These are phyloP conservation scores for Dioscorea cayenensis DNA, from an alignment of 116 monocot species.

Conservation along the genomic window DNA sequence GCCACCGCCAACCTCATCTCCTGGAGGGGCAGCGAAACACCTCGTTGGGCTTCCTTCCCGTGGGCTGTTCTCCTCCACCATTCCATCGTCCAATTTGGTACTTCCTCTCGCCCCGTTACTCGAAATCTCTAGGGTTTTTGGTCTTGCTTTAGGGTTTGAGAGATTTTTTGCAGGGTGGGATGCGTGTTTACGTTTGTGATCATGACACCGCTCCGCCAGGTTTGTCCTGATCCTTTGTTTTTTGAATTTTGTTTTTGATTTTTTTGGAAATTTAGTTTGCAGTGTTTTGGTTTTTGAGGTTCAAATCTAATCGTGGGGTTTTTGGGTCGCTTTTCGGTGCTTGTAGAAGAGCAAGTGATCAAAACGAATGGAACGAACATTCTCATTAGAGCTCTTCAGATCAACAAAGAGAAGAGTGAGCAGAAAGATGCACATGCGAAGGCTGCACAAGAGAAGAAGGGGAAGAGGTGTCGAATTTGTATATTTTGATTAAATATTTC, in stretches of 20 bases:
- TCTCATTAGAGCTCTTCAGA: slow-evolving; percentile 73
- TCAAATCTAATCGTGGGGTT: not conserved
- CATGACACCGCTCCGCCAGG: slow-evolving; percentile 72
- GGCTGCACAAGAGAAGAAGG: slow-evolving; percentile 37
- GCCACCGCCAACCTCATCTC: not conserved
- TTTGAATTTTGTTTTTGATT: not conserved
- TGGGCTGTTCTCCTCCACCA: slow-evolving; percentile 45
- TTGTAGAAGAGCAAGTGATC: slow-evolving; percentile 78
- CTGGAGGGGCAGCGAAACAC: slow-evolving; percentile 22
- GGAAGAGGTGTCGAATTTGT: slow-evolving; percentile 48
- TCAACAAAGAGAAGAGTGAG: slow-evolving; percentile 65
- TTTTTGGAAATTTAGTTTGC: not conserved
- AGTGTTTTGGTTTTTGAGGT: not conserved
- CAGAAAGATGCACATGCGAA: slow-evolving; percentile 37
- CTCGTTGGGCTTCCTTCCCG: slow-evolving; percentile 56
- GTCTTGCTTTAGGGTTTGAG: not conserved
- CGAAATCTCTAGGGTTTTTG: not conserved
- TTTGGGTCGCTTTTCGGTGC: not conserved
- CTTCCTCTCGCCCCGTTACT: not conserved
- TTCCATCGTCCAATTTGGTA: slow-evolving; percentile 38
- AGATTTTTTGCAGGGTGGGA: slow-evolving; percentile 28
- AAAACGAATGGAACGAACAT: slow-evolving; percentile 79
- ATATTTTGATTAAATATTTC: not conserved
- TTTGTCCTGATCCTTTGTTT: not conserved
- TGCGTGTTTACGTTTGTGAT: slow-evolving; percentile 56